Evolutionary conservation across 257 asterid species (phyloP), one percentile per base, ranked within the genome.

Genomic region (Coffea eugenioides): DNA sequence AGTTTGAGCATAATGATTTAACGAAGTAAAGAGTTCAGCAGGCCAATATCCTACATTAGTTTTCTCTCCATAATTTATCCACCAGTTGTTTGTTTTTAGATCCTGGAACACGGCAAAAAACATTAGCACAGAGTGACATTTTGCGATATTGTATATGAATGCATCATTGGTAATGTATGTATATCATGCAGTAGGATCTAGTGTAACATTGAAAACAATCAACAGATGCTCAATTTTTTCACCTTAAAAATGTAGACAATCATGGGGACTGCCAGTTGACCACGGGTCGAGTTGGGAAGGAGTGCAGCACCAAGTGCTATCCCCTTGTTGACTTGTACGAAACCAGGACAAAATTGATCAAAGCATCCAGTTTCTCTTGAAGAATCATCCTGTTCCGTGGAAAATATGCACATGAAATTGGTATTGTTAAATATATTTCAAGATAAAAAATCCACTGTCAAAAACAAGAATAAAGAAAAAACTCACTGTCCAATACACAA

Each of bases 251-350:
- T 89, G 81, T 75, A 90, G 36, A 93, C 10, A 11, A 84, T 82
- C 12, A 91, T 90, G 77, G 87, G 79, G 52, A 77, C 84, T n/a
- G 94, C 92, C 46, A 89, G 92, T 4, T 87, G 90, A 10, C 49
- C 74, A 46, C 88, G 89, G 8, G 80, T 75, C 61, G 97, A 89
- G 43, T 90, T 86, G 6, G 95, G 97, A 78, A 89, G 82, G 78
- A 91, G 86, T 15, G 92, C 92, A 61, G 88, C 93, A 61, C 97
- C 97, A 15, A 91, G 91, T 0, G 96, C 97, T 20, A 90, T 85
- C 71, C 89, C 88, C 43, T 77, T 79, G 87, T 82, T 90, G 4
- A 88, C 88, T 82, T 93, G 97, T 9, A 93, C 86, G 62, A 91
- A 73, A 51, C 77, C 77, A 34, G 65, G 76, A 27, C 77, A 73